Evolutionary conservation across 78 protist species (phyloP), one percentile per base, ranked within the genome.

Genomic region (Emiliania huxleyi): DNA sequence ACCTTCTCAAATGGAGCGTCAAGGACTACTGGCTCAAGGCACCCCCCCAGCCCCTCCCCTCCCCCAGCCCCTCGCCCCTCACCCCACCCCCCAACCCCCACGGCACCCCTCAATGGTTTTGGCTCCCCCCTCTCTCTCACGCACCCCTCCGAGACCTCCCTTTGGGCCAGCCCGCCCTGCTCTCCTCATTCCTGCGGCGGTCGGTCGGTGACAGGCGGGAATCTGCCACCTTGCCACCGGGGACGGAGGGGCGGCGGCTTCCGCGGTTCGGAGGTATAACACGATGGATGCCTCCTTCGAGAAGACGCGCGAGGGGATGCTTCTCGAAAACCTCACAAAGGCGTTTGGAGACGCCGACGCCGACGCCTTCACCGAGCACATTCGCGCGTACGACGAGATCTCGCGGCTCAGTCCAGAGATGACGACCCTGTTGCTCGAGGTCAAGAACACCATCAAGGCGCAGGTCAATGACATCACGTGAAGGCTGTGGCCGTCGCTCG

Each of bases 11-110:
- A 93, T 95, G 62, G 84, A 8, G 77, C 49, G 97, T 92, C 91
- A 95, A 96, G 93, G 96, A 95, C 46, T 92, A 95, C 90, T 38
- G 94, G 79, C 38, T 93, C 79, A n/a, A n/a, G n/a, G n/a, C n/a
- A n/a, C n/a, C n/a, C n/a, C n/a, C n/a, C n/a, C n/a, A n/a, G n/a
- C n/a, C n/a, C n/a, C n/a, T n/a, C n/a, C n/a, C n/a, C n/a, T n/a
- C n/a, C n/a, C n/a, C n/a, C n/a, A n/a, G n/a, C n/a, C n/a, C n/a
- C n/a, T n/a, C n/a, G n/a, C n/a, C n/a, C n/a, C n/a, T n/a, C n/a
- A n/a, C n/a, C n/a, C n/a, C n/a, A n/a, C n/a, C n/a, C n/a, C n/a
- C n/a, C n/a, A n/a, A n/a, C n/a, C n/a, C n/a, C n/a, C n/a, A n/a
- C n/a, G n/a, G n/a, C n/a, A n/a, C n/a, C n/a, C n/a, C n/a, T n/a